These are phyloP conservation scores for Aspergillus sojae DNA, from an alignment of 2,329 filamentous ascomycete species.

Conservation along the genomic window DNA sequence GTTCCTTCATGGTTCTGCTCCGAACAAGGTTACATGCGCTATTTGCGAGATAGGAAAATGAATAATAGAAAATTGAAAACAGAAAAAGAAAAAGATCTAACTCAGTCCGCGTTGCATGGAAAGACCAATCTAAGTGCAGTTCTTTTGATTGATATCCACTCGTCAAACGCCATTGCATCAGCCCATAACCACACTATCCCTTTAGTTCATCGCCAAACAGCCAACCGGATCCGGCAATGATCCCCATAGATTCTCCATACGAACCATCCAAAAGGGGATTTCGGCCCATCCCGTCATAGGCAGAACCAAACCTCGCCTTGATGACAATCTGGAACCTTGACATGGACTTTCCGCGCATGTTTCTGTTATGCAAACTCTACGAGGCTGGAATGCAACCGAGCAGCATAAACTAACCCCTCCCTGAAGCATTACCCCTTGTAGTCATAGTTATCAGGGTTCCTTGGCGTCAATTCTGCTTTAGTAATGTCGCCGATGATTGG, in stretches of 20 bases:
- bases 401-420: neutral
- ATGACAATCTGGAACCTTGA: neutral
- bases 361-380: neutral
- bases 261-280: neutral
- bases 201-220: neutral
- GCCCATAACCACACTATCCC: neutral
- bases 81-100: neutral
- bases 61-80: neutral
- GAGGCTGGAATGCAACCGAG: neutral
- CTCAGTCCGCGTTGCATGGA: neutral
- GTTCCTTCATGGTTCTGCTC: neutral
- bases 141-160: neutral
- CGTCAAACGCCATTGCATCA: neutral
- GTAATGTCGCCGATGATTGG: neutral
- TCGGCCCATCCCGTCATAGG: conserved; percentile 1
- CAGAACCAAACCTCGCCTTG: neutral
- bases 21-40: neutral
- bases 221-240: neutral
- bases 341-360: neutral
- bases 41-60: neutral
- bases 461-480: neutral
- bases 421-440: neutral
- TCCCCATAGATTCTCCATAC: neutral
- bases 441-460: neutral
- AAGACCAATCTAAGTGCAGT: neutral